These are phyloP conservation scores for Cryptococcus sp. DNA, from an alignment of 1,284 basidiomycete genomes.

Conservation along the genomic window DNA sequence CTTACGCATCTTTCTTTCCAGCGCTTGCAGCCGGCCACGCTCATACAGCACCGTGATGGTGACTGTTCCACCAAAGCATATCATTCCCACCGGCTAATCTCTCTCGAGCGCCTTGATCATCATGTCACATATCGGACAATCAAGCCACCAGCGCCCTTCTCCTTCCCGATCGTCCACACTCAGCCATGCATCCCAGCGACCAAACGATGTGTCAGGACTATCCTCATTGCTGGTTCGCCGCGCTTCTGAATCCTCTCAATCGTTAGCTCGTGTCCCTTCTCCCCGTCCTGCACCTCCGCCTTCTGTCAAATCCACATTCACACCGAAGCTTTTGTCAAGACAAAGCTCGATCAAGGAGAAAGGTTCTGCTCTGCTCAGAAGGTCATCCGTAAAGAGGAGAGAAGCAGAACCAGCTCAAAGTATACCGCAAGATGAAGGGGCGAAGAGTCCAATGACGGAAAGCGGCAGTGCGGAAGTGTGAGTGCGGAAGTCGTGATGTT, in stretches of 20 bases:
- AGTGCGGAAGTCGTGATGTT: conserved; percentile 15
- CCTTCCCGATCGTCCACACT: conserved; percentile 2
- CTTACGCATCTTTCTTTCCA: no score
- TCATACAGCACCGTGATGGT: no score
- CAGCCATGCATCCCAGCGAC: conserved; percentile 6
- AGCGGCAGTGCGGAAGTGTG: conserved; percentile 38
- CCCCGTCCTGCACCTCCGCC: conserved; percentile 11
- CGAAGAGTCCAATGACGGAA: conserved; percentile 25
- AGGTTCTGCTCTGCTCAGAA: background rate
- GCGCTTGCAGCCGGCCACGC: no score
- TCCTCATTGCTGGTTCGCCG: conserved; percentile 10
- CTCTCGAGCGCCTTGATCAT: no score
- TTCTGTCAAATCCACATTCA: conserved; percentile 47
- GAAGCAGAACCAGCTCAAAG: conserved; percentile 8
- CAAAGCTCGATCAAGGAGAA: conserved; percentile 9
- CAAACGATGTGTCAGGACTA: conserved; percentile 3
- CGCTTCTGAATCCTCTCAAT: conserved; percentile 5
- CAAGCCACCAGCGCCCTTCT: background rate
- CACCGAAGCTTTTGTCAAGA: conserved; percentile 31
- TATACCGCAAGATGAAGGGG: conserved; percentile 12
- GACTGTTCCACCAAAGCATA: no score
- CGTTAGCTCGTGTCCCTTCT: conserved; percentile 10
- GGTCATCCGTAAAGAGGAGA: conserved; percentile 8
- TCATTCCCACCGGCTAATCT: no score
- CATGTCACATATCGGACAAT: no score